Evolutionary conservation across 768 basidiomycete genomes (phyloP), one percentile per base, ranked within the genome.

Genomic region (Pisolithus tinctorius): DNA sequence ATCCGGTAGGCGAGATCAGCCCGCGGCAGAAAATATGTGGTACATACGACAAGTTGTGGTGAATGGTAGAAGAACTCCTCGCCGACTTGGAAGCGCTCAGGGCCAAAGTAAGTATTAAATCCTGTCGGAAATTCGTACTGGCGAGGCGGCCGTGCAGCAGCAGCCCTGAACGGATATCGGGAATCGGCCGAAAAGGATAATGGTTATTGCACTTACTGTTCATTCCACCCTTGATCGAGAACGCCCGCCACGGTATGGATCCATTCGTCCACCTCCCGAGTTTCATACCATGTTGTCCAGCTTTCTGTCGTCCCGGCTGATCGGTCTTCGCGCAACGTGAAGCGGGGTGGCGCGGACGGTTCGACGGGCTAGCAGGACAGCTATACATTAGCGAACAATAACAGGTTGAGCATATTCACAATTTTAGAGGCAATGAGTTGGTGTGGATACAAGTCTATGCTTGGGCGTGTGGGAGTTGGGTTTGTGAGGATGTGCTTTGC

Each of bases 41-140:
- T 34, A 62, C 76, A 29, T 63, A 83, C 81, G 47, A 76, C 68
- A 30, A 83, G 70, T 39, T 77, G 72, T 34, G 70, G 74, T 4
- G 80, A 76, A 58, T 93, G 90, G 52, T 77, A 78, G 75, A 95
- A 98, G 67, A 91, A 84, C 52, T 91, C 83, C 68, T 99, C 96
- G 47, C 93, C 88, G 13, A 92, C 83, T 51, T 77, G 73, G 66
- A 83, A 89, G 31, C 95, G 81, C 63, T 97, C 90, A 8, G 77
- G 61, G 0, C 86, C 88, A 68, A 93, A 96, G 61, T 82, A 83
- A 9, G 81, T 75, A 62, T 84, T 91, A 71, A 83, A 97, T 1
- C 96, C 96, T 31, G 90, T 92, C 0, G 96, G 91, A 72, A 99
- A 97, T 71, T 99, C 96, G 71, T 95, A 98, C 56, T 80, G 85